Percentiles rank a stretch among this genome's conserved stretches.
Evolutionary conservation across 2,329 filamentous ascomycete species (phyloP).

Genomic region (Cordyceps farinosa): DNA sequence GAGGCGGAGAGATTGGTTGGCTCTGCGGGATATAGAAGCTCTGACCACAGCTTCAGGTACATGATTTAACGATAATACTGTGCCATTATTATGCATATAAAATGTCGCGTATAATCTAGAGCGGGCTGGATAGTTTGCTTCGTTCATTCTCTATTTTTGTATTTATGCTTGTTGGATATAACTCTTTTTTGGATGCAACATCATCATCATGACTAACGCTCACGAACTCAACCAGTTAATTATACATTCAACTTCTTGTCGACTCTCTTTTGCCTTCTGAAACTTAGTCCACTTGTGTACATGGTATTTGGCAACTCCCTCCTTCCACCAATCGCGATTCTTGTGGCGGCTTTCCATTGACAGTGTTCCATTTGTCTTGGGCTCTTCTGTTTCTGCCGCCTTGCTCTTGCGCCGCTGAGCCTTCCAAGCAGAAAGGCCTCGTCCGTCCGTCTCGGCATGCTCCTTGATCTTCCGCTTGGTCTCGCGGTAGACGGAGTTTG

Average conservation of each 20-base stretch:
- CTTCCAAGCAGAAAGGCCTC: slow-evolving; percentile 30
- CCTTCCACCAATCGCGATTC: slow-evolving; percentile 35
- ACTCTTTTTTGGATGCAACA: background rate
- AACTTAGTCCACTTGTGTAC: slow-evolving; percentile 34
- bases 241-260: background rate
- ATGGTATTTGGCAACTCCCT: slow-evolving; percentile 32
- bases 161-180: slow-evolving; percentile 12
- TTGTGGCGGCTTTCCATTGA: slow-evolving; percentile 19
- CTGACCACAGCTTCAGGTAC: slow-evolving; percentile 39
- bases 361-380: slow-evolving; percentile 25
- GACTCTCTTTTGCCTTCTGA: slow-evolving; percentile 6
- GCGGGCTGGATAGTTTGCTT: background rate
- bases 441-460: slow-evolving; percentile 25
- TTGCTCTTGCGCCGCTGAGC: slow-evolving; percentile 26
- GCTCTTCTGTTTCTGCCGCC: slow-evolving; percentile 26
- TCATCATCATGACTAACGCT: slow-evolving; percentile 11
- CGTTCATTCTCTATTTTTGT: slow-evolving; percentile 9
- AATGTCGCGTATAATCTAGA: background rate
- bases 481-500: slow-evolving; percentile 26
- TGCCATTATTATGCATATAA: background rate
- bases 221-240: background rate
- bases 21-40: slow-evolving; percentile 24
- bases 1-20: slow-evolving; percentile 42
- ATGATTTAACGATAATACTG: slow-evolving; percentile 39
- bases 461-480: slow-evolving; percentile 28